Conservation (phyloP, 2,329 filamentous ascomycete genomes). For the Microcera coccophila region DNA sequence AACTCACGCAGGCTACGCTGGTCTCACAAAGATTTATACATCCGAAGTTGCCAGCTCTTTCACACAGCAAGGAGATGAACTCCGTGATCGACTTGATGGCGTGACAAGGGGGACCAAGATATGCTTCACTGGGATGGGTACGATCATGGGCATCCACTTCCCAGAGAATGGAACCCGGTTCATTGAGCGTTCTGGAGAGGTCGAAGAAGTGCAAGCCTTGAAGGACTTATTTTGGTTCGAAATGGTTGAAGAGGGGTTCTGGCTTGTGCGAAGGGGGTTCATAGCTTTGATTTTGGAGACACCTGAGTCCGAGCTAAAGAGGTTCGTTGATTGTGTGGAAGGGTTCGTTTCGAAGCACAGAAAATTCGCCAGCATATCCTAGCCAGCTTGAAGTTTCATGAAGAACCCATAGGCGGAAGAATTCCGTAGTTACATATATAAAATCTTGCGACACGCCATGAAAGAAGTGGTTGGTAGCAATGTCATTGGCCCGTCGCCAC, state of each 20-base stretch:
- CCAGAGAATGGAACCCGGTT: constrained; percentile 26
- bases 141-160: constrained; percentile 37
- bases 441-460: no score
- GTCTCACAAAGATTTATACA: constrained; percentile 35
- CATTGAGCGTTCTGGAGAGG: constrained; percentile 27
- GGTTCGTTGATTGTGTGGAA: constrained; percentile 36
- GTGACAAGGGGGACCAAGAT: constrained; percentile 34
- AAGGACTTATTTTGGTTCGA: constrained; percentile 45
- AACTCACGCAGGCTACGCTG: constrained; percentile 52
- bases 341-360: constrained; percentile 31
- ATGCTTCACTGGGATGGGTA: constrained; percentile 37
- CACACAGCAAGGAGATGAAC: constrained; percentile 29
- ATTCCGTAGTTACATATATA: no score
- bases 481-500: not conserved
- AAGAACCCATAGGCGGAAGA: no score
- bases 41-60: constrained; percentile 30
- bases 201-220: constrained; percentile 31
- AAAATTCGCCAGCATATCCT: constrained; percentile 11
- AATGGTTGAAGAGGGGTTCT: constrained; percentile 43
- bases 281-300: constrained; percentile 40
- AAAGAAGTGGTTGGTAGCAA: no score
- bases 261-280: constrained; percentile 39
- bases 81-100: constrained; percentile 29
- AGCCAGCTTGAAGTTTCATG: no score
- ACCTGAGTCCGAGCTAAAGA: constrained; percentile 37